Evolutionary conservation across 2,329 filamentous ascomycete species (phyloP).

Genomic region (Cercospora berteroae): DNA sequence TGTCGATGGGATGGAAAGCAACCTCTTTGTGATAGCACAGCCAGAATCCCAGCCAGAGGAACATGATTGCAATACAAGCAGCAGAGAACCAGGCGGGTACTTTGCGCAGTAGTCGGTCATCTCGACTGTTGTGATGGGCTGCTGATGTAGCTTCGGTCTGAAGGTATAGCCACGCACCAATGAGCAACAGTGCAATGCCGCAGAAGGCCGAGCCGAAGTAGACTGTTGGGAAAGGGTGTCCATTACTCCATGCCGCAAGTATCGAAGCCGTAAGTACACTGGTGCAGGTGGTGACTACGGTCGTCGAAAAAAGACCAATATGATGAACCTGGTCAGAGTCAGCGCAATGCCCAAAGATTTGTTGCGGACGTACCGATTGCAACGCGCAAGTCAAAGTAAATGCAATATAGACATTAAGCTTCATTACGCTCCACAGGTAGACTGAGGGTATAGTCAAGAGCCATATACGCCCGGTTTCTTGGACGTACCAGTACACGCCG

Average conservation of each 20-base stretch:
- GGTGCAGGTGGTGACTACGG: slow-evolving; percentile 41
- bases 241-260: slow-evolving; percentile 37
- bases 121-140: not conserved
- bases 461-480: slow-evolving; percentile 42
- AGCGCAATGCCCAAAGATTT: not conserved
- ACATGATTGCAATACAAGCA: slow-evolving; percentile 43
- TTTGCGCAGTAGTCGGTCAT: slow-evolving; percentile 15
- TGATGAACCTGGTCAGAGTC: slow-evolving; percentile 40
- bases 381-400: slow-evolving; percentile 32
- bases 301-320: slow-evolving; percentile 42
- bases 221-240: slow-evolving; percentile 34
- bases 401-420: slow-evolving; percentile 30
- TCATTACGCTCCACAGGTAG: slow-evolving; percentile 40
- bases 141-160: slow-evolving; percentile 25
- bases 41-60: slow-evolving; percentile 44
- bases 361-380: slow-evolving; percentile 31
- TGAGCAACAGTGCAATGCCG: slow-evolving; percentile 27
- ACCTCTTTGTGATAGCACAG: slow-evolving; percentile 43
- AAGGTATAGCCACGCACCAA: slow-evolving; percentile 36
- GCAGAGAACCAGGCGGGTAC: slow-evolving; percentile 38
- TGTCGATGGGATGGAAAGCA: slow-evolving; percentile 55
- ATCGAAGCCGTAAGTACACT: slow-evolving; percentile 38
- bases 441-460: slow-evolving; percentile 39
- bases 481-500: slow-evolving; percentile 38
- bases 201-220: slow-evolving; percentile 26